Conservation (phyloP, 2,329 filamentous ascomycete species). For the Monilinia laxa region DNA sequence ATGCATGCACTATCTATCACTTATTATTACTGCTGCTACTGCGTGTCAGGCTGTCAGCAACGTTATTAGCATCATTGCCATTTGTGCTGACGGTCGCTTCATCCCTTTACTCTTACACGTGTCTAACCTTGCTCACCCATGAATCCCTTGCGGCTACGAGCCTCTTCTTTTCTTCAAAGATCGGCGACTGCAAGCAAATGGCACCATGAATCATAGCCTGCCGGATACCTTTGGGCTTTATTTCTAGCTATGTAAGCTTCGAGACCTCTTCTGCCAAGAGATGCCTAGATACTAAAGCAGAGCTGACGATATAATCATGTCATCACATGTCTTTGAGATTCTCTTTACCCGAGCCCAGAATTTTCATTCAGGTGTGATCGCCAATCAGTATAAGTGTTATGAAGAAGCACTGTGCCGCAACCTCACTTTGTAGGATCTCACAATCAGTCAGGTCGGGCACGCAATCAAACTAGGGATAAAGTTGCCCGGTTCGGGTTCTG, state of each 20-base stretch:
- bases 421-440: background rate
- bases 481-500: background rate
- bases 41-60: background rate
- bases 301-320: conserved; percentile 9
- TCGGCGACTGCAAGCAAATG: conserved; percentile 2
- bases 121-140: too few species aligned
- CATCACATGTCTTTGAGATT: background rate
- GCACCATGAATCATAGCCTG: background rate
- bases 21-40: background rate
- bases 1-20: background rate
- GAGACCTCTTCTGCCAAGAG: background rate
- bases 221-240: background rate
- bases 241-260: conserved; percentile 1
- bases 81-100: background rate
- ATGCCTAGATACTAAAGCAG: background rate
- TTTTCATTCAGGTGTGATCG: background rate
- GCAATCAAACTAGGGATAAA: background rate
- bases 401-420: background rate
- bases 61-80: background rate
- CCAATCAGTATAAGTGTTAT: background rate
- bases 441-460: background rate
- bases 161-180: background rate
- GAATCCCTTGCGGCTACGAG: background rate
- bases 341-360: background rate
- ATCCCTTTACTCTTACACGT: background rate